A percentile compares a stretch with the other conserved stretches of the same genome.
phyloP scores from a whole-genome alignment of 148 eudicot genomes.

The Rhododendron simsii region DNA sequence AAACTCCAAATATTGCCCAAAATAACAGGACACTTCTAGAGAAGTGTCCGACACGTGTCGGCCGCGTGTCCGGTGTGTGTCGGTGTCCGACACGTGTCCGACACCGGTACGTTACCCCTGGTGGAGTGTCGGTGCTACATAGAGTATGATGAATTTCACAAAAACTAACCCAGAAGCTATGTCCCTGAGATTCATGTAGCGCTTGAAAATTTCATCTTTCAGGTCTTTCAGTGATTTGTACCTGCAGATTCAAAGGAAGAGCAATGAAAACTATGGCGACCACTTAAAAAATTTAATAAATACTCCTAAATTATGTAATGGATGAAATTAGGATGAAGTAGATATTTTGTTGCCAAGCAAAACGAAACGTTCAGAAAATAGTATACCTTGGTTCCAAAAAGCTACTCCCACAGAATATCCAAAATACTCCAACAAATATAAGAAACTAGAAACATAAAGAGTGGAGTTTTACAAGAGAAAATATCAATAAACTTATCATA shows the following conservation, averaged over 20 bases:
- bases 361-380: not conserved
- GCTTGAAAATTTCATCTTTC: conserved; percentile 62
- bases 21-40: too few relatives aligned
- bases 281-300: not conserved
- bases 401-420: not conserved
- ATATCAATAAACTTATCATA: not conserved
- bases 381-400: not conserved
- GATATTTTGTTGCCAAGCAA: not conserved
- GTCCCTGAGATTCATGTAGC: conserved; percentile 61
- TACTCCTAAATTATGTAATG: not conserved
- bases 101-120: too few relatives aligned
- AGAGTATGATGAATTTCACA: not conserved
- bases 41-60: too few relatives aligned
- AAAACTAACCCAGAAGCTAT: conserved; percentile 76
- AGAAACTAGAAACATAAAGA: not conserved
- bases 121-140: too few relatives aligned
- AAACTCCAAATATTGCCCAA: too few relatives aligned
- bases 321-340: not conserved
- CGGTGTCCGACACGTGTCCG: too few relatives aligned
- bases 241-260: conserved; percentile 34
- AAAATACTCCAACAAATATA: not conserved
- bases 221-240: conserved; percentile 78
- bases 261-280: not conserved
- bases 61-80: too few relatives aligned
- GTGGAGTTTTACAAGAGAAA: not conserved